Base-by-base conservation (phyloP, 495 filamentous ascomycete species). In the Oleoguttula mirabilis region DNA sequence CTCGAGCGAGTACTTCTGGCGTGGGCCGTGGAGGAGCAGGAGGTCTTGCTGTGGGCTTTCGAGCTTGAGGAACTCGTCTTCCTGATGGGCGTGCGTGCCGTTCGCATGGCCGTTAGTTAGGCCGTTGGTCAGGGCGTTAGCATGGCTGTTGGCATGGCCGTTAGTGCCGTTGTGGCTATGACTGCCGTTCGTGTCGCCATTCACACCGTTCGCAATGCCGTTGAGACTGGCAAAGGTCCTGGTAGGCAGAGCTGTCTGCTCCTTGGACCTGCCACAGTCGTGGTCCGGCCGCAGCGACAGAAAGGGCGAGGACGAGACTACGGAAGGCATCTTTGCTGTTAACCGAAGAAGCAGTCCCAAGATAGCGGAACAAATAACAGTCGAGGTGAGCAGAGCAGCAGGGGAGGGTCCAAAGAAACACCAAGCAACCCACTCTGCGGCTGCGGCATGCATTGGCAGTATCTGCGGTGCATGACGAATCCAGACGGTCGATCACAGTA, bases 11-110 rank as follows among this genome's bases (percentile, higher is more conserved):
- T 54, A 54, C 32, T 49, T 46, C 37, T 54, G 45, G 3, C 50
- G 32, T 19, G 50, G 50, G 8, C 50, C 50, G 32, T 54, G 50
- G 7, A 54, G 40, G 16, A 54, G 41, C 2, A 54, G 46, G 7
- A 54, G 21, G 36, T 49, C 46, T 32, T 54, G 45, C 23, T 48
- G 45, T 2, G 45, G 32, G 15, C 25, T 34, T 8, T 38, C 14
- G 20, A 52, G 32, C 11, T 23, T 16, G 31, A 35, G 32, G 15
- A 35, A 35, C 10, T 44, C 32, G 32, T 44, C 41, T 3, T 21
- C 25, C 7, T 7, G 12, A 3, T 32, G 8, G 10, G 25, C 11
- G 3, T 10, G 12, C 15, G 25, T 21, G 19, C 21, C 15, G 16
- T 20, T 21, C 25, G 7, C 25, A 28, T 28, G 25, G 25, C 25